These are phyloP conservation scores for Chalciporus piperatus DNA, from an alignment of 768 basidiomycete genomes.

Conservation along the genomic window DNA sequence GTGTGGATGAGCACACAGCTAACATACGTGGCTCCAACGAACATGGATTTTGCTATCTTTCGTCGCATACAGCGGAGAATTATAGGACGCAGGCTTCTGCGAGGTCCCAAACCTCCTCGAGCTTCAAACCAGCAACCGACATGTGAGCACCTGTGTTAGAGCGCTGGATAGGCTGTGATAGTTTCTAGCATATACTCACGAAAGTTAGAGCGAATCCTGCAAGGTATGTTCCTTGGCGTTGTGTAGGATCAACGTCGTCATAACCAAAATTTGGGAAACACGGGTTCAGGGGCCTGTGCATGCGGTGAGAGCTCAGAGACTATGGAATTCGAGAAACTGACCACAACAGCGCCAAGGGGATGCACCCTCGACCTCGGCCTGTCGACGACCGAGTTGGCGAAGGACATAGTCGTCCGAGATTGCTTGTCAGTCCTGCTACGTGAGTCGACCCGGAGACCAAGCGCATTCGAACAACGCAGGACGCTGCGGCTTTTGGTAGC, in stretches of 20 bases:
- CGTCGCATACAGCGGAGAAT: constrained; percentile 19
- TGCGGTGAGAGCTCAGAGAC: not conserved
- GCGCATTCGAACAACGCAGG: no score
- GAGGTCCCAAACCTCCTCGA: constrained; percentile 33
- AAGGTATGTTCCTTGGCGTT: constrained; percentile 35
- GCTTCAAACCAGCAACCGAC: constrained; percentile 12
- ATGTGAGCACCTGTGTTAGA: constrained; percentile 8
- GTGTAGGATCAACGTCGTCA: constrained; percentile 21
- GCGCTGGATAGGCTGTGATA: not conserved
- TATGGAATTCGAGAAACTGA: constrained; percentile 3
- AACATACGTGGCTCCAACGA: not conserved
- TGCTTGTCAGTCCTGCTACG: constrained; percentile 23
- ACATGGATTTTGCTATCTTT: not conserved
- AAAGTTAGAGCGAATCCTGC: constrained; percentile 25
- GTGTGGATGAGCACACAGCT: constrained; percentile 18
- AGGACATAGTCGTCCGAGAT: constrained; percentile 31
- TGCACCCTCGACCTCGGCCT: constrained; percentile 10
- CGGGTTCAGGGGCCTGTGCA: constrained; percentile 34
- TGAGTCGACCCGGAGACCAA: no score
- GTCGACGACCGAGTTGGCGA: constrained; percentile 14
- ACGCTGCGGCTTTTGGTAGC: no score
- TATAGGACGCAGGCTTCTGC: constrained; percentile 26
- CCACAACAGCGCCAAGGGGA: no score
- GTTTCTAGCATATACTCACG: constrained; percentile 16
- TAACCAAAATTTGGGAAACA: no score